Conservation (phyloP, 129 eudicot species). For the Flaveria sonorensis region DNA sequence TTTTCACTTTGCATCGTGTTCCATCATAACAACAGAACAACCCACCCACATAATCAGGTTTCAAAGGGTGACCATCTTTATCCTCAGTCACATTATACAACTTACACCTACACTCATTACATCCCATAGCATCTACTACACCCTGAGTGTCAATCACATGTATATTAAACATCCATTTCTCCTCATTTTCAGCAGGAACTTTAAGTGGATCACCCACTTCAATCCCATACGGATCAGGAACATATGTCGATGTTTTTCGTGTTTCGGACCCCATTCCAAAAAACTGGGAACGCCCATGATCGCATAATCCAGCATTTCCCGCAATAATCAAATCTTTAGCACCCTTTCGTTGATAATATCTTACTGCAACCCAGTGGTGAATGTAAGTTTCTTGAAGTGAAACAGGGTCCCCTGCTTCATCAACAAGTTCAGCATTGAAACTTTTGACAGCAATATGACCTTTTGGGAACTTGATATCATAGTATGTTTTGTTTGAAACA, state of each 20-base stretch:
- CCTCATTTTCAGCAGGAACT: slow-evolving; percentile 60
- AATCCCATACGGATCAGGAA: slow-evolving; percentile 82
- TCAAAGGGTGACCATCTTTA: slow-evolving; percentile 45
- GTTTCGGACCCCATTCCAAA: slow-evolving; percentile 83
- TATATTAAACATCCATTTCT: slow-evolving; percentile 60
- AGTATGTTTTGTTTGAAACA: slow-evolving; percentile 48
- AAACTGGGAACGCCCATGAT: slow-evolving; percentile 45
- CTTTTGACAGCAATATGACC: slow-evolving; percentile 65
- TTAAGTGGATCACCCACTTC: slow-evolving; percentile 62
- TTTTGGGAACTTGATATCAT: slow-evolving; percentile 57
- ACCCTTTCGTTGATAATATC: slow-evolving; percentile 52
- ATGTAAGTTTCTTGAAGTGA: slow-evolving; percentile 65
- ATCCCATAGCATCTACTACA: slow-evolving; percentile 55
- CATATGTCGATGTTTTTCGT: slow-evolving; percentile 52
- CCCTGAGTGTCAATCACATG: slow-evolving; percentile 70
- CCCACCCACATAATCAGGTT: slow-evolving; percentile 58
- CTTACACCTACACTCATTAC: slow-evolving; percentile 55
- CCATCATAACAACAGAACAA: slow-evolving; percentile 66
- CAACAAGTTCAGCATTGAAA: slow-evolving; percentile 73
- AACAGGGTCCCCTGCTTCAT: slow-evolving; percentile 55
- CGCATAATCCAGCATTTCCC: slow-evolving; percentile 58
- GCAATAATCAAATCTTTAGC: slow-evolving; percentile 33
- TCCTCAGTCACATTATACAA: slow-evolving; percentile 59
- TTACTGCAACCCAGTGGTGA: slow-evolving; percentile 59
- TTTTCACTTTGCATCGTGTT: slow-evolving; percentile 38